Evolutionary conservation across 495 filamentous ascomycete genomes (phyloP), one percentile per base, ranked within the genome.

Genomic region (Lentithecium fluviatile): DNA sequence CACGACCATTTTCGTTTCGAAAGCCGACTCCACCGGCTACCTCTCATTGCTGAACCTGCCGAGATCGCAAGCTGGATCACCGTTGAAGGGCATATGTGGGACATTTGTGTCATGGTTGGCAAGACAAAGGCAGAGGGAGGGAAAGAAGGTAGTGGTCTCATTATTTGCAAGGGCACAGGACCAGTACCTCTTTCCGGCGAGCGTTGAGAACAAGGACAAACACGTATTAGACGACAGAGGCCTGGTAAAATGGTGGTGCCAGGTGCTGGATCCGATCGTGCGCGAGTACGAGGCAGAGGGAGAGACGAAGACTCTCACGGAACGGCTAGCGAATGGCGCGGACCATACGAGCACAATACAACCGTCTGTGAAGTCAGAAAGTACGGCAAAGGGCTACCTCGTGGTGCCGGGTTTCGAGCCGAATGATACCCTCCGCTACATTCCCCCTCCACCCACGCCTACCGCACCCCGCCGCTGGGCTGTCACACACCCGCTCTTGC

Each of bases 11-110:
- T 99, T 97, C 74, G 86, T 99, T 37, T 91, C 90, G 56, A 99
- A 99, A 75, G 94, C 94, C 48, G 94, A 99, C 74, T 96, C 93
- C 15, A 96, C 92, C 1, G 94, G 94, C 46, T 93, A 89, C 65
- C 74, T 96, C 24, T 79, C 88, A 68, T 76, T 86, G 0, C 79
- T 91, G 37, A 74, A 81, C 26, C 70, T 86, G 0, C 77, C 81
- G 2, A 76, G 79, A 45, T 81, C 81, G 17, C 82, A 82, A 4
- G 81, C 85, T 15, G 58, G 62, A 1, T 96, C 91, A 1, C 83
- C 89, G 0, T 78, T 96, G 26, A 83, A 84, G 69, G 75, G 84
- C 15, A 79, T 96, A 49, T 83, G 83, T 34, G 81, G 84, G 20
- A 83, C 84, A 8, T 97, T 97, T 69, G 75, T 99, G 25, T 76